Base-by-base conservation (phyloP, 2,329 filamentous ascomycete species). In the Cladosporium sp. region DNA sequence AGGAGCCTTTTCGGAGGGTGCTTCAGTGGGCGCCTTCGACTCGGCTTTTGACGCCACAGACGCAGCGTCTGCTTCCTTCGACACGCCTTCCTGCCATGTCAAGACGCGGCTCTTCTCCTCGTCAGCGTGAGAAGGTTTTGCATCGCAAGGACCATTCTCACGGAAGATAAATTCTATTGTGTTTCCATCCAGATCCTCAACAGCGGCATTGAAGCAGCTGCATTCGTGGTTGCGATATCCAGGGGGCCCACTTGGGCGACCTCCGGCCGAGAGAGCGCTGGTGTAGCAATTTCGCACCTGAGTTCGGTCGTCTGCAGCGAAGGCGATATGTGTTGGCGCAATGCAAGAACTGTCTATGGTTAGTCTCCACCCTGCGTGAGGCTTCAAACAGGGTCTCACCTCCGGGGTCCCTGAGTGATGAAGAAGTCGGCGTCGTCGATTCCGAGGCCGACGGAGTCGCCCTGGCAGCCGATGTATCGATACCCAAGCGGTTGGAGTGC, bases 101-200 rank as follows among this genome's bases (percentile, higher is more conserved):
- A 55, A 55, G 52, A 55, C 52, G 28, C 52, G 52, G 8, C 52
- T 55, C 6, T 55, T 34, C 40, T 55, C 40, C 20, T 44, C 40
- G 15, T 44, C 39, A 2, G 52, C 40, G 17, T 45, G 25, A 19
- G 52, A 34, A 15, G 28, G 52, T 4, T 19, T n/a, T 47, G 35
- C 28, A 15, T 53, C 20, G 32, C 52, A 55, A 17, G 40, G 52
- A 2, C 40, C 52, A 20, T 47, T 58, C 54, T 70, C 74, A 53
- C 78, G 78, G 70, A 85, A 88, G 50, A 92, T 83, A 28, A 90
- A 88, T 69, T 94, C 89, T 69, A 96, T 85, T 65, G 83, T 88
- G 75, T 96, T 95, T 51, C 89, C 89, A 75, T 96, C 90, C 56
- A 90, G 81, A 72, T 96, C 91, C 60, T 85, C 81, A 39, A 91